phyloP scores from a whole-genome alignment of 148 eudicot species.

The Cornus florida region DNA sequence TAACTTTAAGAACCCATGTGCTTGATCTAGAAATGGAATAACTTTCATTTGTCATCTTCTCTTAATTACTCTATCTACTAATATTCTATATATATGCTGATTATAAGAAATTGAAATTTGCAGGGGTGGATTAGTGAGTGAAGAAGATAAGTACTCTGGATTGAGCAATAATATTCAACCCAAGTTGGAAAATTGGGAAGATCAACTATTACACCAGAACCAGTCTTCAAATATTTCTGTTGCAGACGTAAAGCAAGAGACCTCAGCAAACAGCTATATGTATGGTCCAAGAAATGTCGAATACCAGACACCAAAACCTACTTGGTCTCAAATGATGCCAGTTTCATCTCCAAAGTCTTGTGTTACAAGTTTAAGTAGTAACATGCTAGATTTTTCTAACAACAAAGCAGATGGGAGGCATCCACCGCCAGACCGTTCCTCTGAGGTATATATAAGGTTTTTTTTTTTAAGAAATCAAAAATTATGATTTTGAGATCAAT shows the following conservation, averaged over 20 bases:
- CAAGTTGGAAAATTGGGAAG: slow-evolving; percentile 67
- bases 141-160: slow-evolving; percentile 39
- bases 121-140: slow-evolving; percentile 59
- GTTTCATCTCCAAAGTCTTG: slow-evolving; percentile 83
- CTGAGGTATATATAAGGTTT: slow-evolving; percentile 57
- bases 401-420: slow-evolving; percentile 36
- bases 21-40: neutral
- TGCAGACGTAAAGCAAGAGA: slow-evolving; percentile 52
- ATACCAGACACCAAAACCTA: slow-evolving; percentile 21
- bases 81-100: neutral
- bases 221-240: slow-evolving; percentile 24
- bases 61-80: neutral
- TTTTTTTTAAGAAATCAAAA: neutral
- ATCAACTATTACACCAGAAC: slow-evolving; percentile 39
- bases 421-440: slow-evolving; percentile 47
- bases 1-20: neutral
- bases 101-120: neutral
- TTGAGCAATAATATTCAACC: slow-evolving; percentile 25
- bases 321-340: slow-evolving; percentile 56
- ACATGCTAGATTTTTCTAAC: slow-evolving; percentile 58
- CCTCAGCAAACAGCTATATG: slow-evolving; percentile 29
- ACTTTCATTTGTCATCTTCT: neutral
- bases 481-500: too few species aligned
- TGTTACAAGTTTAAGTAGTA: slow-evolving; percentile 47
- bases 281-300: slow-evolving; percentile 25